Percentiles rank a stretch among this genome's conserved stretches.
phyloP scores from a whole-genome alignment of 148 eudicot species.

The Nyssa sinensis region DNA sequence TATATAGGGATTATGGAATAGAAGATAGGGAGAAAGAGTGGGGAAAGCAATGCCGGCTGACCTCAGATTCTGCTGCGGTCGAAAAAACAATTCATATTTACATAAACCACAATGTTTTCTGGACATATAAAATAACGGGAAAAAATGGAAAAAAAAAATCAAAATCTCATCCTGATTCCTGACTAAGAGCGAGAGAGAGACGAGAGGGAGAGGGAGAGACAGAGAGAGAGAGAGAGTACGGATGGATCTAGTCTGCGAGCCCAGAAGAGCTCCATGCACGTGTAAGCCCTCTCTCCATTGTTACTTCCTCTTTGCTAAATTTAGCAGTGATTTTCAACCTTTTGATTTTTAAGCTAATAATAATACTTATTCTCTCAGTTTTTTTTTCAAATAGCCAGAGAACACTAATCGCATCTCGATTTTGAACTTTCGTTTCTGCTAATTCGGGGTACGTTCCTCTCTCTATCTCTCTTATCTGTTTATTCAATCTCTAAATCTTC shows the following conservation, averaged over 20 bases:
- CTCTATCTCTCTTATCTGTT: background rate
- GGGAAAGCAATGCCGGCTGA: no score
- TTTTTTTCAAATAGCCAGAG: background rate
- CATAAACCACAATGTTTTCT: no score
- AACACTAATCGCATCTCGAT: background rate
- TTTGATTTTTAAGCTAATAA: constrained; percentile 1
- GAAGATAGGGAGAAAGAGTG: no score
- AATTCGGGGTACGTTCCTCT: constrained; percentile 1
- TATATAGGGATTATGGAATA: no score
- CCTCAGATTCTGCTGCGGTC: background rate
- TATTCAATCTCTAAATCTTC: background rate
- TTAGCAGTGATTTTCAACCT: background rate
- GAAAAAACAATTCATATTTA: background rate
- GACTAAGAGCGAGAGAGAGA: background rate
- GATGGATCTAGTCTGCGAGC: constrained; percentile 1
- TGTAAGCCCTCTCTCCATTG: background rate
- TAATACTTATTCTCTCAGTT: background rate
- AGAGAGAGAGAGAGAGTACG: background rate
- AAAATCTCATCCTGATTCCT: background rate
- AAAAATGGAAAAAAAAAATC: background rate
- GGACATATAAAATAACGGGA: no score
- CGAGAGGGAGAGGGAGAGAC: background rate
- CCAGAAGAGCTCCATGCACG: constrained; percentile 6
- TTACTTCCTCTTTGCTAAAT: background rate
- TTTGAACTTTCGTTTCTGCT: constrained; percentile 8